Evolutionary conservation across 1,139 yeast genomes (phyloP).

Genomic region (Schwanniomyces etchellsii): DNA sequence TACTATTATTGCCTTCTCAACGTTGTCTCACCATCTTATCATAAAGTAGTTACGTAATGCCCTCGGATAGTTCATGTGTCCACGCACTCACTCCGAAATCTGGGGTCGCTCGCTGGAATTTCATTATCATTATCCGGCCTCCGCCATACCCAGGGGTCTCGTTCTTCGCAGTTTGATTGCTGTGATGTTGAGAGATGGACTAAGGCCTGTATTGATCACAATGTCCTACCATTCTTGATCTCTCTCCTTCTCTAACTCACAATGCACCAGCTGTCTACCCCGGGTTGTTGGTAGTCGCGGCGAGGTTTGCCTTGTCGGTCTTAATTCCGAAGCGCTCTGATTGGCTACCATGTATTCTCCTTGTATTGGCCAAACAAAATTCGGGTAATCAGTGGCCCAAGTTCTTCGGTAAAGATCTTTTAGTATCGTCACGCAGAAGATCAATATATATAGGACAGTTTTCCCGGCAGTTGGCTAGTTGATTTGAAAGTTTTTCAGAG

Average conservation of each 20-base stretch:
- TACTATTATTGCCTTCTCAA: no score
- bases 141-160: no score
- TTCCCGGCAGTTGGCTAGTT: background rate
- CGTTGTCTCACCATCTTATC: no score
- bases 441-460: constrained; percentile 1
- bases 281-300: constrained; percentile 1
- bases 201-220: no score
- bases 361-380: constrained; percentile 1
- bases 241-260: no score
- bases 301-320: background rate
- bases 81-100: constrained; percentile 9
- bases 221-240: no score
- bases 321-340: background rate
- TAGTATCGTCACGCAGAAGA: background rate
- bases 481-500: background rate
- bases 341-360: background rate
- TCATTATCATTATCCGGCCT: no score
- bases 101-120: constrained; percentile 9
- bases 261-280: background rate
- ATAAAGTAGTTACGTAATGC: constrained; percentile 2
- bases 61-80: constrained; percentile 3
- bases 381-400: background rate
- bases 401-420: constrained; percentile 1
- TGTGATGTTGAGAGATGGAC: no score
- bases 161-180: no score